Evolutionary conservation across 2,329 filamentous ascomycete species (phyloP).

Genomic region (Simplicillium aogashimaense): DNA sequence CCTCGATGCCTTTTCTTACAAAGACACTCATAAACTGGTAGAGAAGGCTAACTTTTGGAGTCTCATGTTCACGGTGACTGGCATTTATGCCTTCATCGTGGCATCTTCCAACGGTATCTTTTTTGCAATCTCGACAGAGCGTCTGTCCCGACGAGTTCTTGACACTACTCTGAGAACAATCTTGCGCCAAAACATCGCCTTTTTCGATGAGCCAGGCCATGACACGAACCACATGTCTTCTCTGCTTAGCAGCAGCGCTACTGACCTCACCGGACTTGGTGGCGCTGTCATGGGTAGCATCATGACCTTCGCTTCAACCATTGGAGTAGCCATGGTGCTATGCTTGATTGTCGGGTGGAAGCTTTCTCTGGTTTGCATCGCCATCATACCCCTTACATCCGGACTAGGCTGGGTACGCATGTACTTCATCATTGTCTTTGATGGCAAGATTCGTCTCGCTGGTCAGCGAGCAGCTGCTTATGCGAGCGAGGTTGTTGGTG

Average conservation of each 20-base stretch:
- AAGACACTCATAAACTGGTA: not conserved
- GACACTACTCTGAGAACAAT: no score
- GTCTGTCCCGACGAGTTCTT: no score
- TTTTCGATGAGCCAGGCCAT: constrained; percentile 22
- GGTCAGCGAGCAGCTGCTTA: constrained; percentile 19
- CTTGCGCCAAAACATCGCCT: constrained; percentile 29
- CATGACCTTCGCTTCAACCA: constrained; percentile 24
- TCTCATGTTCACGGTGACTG: constrained; percentile 32
- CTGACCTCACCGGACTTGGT: constrained; percentile 34
- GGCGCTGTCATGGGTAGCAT: constrained; percentile 28
- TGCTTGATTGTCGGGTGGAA: constrained; percentile 25
- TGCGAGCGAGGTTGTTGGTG: constrained; percentile 33
- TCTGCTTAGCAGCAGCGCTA: constrained; percentile 18
- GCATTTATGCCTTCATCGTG: no score
- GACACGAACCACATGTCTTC: constrained; percentile 21
- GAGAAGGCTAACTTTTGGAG: constrained; percentile 29
- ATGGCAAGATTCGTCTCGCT: no score
- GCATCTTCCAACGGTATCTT: no score
- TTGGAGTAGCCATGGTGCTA: constrained; percentile 22
- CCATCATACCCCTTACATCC: no score
- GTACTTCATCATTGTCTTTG: no score
- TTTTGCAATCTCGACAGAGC: no score
- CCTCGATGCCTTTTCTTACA: no score
- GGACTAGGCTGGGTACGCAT: no score
- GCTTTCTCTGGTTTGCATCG: constrained; percentile 29